Evolutionary conservation across 176 grass and related monocot genomes (phyloP).

Genomic region (Oryza brachyantha): DNA sequence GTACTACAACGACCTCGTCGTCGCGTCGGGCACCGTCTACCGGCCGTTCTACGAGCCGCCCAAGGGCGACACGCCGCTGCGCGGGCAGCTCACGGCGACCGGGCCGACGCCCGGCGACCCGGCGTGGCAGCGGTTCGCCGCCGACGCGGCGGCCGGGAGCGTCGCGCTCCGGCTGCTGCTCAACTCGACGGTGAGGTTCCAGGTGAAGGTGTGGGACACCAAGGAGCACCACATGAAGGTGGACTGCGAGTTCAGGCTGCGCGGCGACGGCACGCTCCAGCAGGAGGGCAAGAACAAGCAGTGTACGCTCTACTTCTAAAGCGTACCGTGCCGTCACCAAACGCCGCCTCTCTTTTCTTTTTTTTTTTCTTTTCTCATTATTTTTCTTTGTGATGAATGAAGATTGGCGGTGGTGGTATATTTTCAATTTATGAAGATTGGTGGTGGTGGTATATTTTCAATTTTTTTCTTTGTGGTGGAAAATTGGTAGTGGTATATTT

Average conservation of each 20-base stretch:
- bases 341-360: background rate
- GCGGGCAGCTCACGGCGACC: constrained; percentile 26
- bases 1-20: constrained; percentile 49
- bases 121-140: constrained; percentile 37
- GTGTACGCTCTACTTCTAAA: constrained; percentile 44
- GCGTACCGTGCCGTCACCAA: background rate
- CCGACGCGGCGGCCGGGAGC: constrained; percentile 36
- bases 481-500: background rate
- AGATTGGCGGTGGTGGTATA: background rate
- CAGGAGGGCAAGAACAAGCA: constrained; percentile 24
- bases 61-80: constrained; percentile 50
- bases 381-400: background rate
- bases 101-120: constrained; percentile 26
- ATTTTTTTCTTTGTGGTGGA: background rate
- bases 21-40: constrained; percentile 44
- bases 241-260: constrained; percentile 36
- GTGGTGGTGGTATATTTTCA: background rate
- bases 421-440: constrained; percentile 3
- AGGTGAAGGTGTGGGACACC: constrained; percentile 74
- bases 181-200: constrained; percentile 60
- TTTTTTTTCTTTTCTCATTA: background rate
- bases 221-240: constrained; percentile 57
- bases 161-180: constrained; percentile 49
- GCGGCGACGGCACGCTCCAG: constrained; percentile 48
- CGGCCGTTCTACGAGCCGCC: constrained; percentile 64